Base-by-base conservation (phyloP, 352 stramenopile genomes). In the Phytophthora citricola region DNA sequence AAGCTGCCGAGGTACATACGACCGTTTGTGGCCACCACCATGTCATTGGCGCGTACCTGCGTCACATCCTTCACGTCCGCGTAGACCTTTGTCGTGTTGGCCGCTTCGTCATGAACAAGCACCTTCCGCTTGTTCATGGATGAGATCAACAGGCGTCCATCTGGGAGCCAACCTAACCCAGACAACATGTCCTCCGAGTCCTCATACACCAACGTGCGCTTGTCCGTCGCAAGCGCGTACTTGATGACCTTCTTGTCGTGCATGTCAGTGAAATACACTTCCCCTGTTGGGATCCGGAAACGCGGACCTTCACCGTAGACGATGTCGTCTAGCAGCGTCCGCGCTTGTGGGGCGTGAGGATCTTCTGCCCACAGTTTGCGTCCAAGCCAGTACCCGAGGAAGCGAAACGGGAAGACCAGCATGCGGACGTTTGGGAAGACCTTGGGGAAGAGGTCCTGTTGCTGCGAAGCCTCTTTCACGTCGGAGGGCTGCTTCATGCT, bases 211-310 rank as follows among this genome's bases (percentile, higher is more conserved):
- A 82, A 45, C 10, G 71, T 73, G 31, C 57, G 64, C 22, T 64
- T 52, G 15, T 79, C 63, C 20, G 68, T 82, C 5, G 22, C 41
- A 22, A 91, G 62, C n/a, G 83, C 74, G 53, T 85, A 90, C 60
- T 81, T 81, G 54, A 85, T 50, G 31, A 92, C 77, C 58, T 85
- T 72, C 38, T 84, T 75, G 29, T 63, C 76, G 59, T 79, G 79
- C 80, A 90, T 92, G 41, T 92, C 84, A 10, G 69, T 71, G 49
- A 88, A 90, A 56, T 90, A 92, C 15, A 92, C 29, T n/a, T 81
- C 78, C 1, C 76, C 64, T 8, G 86, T 75, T 5, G 69, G 14
- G 27, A 76, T 8, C 27, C 80, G 81, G 55, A 91, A 92, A 45
- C 84, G 84, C 27, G 80, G 84, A 0, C 74, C 73, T 71, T 91